Evolutionary conservation across 2,329 filamentous ascomycete genomes (phyloP).

Genomic region (Colletotrichum sidae): DNA sequence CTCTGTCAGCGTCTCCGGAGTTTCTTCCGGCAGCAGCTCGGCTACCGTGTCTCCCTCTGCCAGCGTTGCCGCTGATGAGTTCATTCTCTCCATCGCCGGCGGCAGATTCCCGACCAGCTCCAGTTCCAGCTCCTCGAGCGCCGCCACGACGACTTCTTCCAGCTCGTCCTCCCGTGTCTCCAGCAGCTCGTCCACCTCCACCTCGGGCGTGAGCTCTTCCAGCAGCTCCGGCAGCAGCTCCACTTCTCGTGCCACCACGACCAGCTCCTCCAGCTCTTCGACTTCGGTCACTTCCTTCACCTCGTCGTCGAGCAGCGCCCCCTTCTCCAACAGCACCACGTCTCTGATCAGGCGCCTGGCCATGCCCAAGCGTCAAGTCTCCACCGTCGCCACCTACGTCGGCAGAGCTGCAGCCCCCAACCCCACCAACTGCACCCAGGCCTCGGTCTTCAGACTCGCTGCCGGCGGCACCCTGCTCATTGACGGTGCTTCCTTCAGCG

Average conservation of each 20-base stretch:
- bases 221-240: not conserved
- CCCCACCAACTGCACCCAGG: conserved; percentile 25
- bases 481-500: conserved; percentile 2
- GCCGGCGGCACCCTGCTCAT: conserved; percentile 13
- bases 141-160: not conserved
- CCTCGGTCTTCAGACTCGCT: conserved; percentile 16
- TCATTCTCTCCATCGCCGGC: conserved; percentile 4
- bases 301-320: conserved; percentile 2
- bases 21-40: not conserved
- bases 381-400: conserved; percentile 14
- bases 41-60: not conserved
- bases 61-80: not conserved
- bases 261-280: not conserved
- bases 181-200: not conserved
- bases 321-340: not conserved
- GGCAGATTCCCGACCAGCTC: not conserved
- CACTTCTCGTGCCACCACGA: not conserved
- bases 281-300: not conserved
- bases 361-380: conserved; percentile 13
- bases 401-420: conserved; percentile 5
- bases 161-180: not conserved
- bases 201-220: not conserved
- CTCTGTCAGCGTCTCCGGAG: not conserved
- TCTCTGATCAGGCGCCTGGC: not conserved
- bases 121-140: not conserved